phyloP scores from a whole-genome alignment of 2,329 filamentous ascomycete species.

The Cladosporium velox region DNA sequence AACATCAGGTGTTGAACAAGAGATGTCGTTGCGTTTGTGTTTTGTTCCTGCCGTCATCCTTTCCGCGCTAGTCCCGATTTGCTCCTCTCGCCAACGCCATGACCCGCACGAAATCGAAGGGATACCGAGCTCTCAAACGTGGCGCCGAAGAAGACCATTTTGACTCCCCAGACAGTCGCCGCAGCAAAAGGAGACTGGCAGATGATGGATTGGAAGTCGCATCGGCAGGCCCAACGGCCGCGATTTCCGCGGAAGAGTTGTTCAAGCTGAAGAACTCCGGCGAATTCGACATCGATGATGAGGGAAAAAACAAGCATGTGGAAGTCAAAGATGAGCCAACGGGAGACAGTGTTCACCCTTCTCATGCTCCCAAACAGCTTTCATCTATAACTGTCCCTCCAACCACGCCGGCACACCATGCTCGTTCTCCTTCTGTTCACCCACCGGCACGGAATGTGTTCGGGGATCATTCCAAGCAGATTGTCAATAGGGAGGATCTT shows the following conservation, averaged over 20 bases:
- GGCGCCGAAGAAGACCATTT: not conserved
- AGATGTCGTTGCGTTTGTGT: not conserved
- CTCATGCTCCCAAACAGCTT: not conserved
- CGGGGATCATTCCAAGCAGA: too few species aligned
- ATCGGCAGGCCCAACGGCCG: not conserved
- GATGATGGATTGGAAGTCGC: not conserved
- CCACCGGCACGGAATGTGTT: not conserved
- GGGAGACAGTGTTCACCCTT: not conserved
- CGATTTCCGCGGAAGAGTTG: not conserved
- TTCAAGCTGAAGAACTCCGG: not conserved
- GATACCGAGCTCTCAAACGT: not conserved
- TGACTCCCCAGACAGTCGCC: not conserved
- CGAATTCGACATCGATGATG: not conserved
- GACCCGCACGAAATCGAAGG: not conserved
- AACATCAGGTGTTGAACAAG: not conserved
- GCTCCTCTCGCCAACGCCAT: not conserved
- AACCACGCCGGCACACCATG: not conserved
- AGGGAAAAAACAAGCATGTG: not conserved
- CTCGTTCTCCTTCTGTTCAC: not conserved
- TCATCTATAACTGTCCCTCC: not conserved
- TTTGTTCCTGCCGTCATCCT: not conserved
- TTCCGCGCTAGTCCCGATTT: not conserved
- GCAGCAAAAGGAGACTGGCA: not conserved
- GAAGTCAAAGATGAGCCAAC: not conserved
- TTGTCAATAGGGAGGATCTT: not conserved